Evolutionary conservation across 2,329 filamentous ascomycete genomes (phyloP).

Genomic region (Curvularia sp.): DNA sequence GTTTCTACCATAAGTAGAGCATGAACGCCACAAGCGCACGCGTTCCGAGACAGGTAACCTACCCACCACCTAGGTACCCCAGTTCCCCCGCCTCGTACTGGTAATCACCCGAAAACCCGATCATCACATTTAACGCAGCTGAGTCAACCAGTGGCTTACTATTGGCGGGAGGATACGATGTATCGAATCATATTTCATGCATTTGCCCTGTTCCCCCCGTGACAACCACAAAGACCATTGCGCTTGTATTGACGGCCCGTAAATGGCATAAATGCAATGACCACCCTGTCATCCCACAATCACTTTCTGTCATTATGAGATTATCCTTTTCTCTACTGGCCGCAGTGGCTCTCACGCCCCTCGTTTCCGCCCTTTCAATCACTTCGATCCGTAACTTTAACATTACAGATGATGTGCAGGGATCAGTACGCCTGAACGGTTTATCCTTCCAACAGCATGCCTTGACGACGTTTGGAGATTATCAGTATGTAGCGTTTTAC

Average conservation of each 20-base stretch:
- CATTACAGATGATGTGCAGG: slow-evolving; percentile 44
- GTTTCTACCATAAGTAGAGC: not conserved
- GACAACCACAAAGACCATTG: not conserved
- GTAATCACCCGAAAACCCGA: slow-evolving; percentile 27
- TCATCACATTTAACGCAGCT: not conserved
- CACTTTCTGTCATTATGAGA: slow-evolving; percentile 22
- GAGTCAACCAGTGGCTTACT: not conserved
- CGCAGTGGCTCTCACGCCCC: slow-evolving; percentile 21
- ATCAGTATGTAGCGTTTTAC: slow-evolving; percentile 60
- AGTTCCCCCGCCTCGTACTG: slow-evolving; percentile 22
- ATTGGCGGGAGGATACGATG: not conserved
- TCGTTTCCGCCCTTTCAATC: slow-evolving; percentile 33
- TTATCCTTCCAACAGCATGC: slow-evolving; percentile 60
- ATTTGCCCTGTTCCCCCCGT: not conserved
- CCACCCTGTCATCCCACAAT: not conserved
- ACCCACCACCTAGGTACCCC: slow-evolving; percentile 7
- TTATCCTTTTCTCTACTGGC: slow-evolving; percentile 18
- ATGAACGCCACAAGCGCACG: not conserved
- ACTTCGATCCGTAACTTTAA: slow-evolving; percentile 39
- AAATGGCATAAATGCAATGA: not conserved
- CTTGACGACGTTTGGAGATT: slow-evolving; percentile 56
- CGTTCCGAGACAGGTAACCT: slow-evolving; percentile 1
- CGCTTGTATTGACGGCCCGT: not conserved
- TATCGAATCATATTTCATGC: not conserved
- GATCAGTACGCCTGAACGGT: slow-evolving; percentile 53